A percentile compares a stretch with the other conserved stretches of the same genome.
phyloP scores from a whole-genome alignment of 108 stramenopile species.

The Cyclotella baltica region DNA sequence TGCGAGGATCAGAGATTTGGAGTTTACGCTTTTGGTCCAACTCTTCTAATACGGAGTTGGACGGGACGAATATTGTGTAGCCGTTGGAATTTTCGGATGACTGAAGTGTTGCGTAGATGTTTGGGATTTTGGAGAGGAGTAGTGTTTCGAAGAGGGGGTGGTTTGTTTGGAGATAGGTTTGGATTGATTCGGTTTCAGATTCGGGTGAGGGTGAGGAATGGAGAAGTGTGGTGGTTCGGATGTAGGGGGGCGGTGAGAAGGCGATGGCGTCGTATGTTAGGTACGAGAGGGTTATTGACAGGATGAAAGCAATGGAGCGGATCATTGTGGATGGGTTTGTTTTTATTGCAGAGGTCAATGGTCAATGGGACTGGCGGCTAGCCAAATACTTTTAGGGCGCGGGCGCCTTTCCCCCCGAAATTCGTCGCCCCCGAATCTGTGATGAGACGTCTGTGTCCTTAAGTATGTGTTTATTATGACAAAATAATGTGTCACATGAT shows the following conservation, averaged over 20 bases:
- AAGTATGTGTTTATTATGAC: no score
- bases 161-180: conserved; percentile 44
- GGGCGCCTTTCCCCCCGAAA: no score
- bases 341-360: no score
- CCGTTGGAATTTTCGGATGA: conserved; percentile 30
- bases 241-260: not conserved
- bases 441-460: no score
- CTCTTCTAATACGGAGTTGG: conserved; percentile 39
- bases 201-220: not conserved
- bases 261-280: not conserved
- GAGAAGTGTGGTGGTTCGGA: not conserved
- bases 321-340: not conserved
- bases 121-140: conserved; percentile 40
- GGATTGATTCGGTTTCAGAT: conserved; percentile 13
- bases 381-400: no score
- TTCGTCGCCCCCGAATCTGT: no score
- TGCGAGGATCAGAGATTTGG: conserved; percentile 51
- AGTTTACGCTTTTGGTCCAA: conserved; percentile 45
- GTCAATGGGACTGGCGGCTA: no score
- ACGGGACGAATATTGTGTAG: conserved; percentile 51
- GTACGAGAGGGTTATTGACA: not conserved
- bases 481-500: no score
- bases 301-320: not conserved
- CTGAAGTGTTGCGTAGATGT: conserved; percentile 37
- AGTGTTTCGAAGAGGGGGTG: conserved; percentile 52